Conservation (phyloP, 768 basidiomycete species). For the Lactarius vividus region DNA sequence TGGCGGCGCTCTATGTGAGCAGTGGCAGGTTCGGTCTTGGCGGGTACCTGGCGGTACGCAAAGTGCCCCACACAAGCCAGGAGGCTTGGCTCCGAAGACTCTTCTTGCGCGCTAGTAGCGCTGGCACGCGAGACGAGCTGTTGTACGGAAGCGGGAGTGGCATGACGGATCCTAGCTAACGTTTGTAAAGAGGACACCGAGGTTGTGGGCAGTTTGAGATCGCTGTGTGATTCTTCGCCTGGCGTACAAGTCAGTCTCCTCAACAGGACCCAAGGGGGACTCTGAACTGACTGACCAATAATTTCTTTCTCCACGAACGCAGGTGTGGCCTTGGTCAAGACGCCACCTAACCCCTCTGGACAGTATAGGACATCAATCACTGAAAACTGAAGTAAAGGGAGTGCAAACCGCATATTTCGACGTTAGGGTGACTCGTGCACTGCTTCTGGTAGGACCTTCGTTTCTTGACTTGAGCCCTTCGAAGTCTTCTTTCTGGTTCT, state of each 20-base stretch:
- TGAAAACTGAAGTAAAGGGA: not conserved
- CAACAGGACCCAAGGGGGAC: not conserved
- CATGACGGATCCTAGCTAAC: not conserved
- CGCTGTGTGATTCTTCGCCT: not conserved
- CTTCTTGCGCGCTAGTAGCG: not conserved
- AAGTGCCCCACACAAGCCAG: conserved; percentile 6
- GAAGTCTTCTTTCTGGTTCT: conserved; percentile 57
- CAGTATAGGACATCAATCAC: not conserved
- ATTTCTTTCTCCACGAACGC: conserved; percentile 22
- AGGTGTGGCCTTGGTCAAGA: not conserved
- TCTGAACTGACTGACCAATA: conserved; percentile 18
- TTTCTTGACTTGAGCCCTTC: conserved; percentile 29
- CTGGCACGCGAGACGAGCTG: not conserved
- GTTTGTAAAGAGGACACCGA: not conserved
- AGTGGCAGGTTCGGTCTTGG: not conserved
- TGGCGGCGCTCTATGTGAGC: not conserved
- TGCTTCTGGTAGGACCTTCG: conserved; percentile 26
- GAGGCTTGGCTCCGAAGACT: conserved; percentile 5
- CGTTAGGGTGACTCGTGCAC: not conserved
- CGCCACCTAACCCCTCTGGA: not conserved
- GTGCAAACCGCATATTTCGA: not conserved
- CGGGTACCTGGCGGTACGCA: conserved; percentile 8
- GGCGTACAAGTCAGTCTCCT: not conserved
- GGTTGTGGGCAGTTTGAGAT: not conserved
- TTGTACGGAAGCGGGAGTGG: not conserved